A percentile compares a stretch with the other conserved stretches of the same genome.
Evolutionary conservation across 441 rosid species (phyloP).

Genomic region (Biscutella laevigata): DNA sequence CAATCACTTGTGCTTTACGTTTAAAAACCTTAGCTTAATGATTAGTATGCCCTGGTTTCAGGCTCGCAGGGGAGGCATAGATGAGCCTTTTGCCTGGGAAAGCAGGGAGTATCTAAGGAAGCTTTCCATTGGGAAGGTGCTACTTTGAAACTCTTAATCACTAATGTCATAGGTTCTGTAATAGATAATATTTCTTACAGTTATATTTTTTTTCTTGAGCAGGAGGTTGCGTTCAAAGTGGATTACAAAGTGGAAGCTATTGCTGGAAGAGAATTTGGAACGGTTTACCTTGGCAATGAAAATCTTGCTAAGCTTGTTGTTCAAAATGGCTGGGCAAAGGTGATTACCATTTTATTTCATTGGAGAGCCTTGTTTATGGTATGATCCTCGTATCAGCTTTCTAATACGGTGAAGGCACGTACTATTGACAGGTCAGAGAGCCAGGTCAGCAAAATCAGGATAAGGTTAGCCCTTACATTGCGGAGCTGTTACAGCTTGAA

Average conservation of each 20-base stretch:
- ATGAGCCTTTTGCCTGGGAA: conserved; percentile 98
- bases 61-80: conserved; percentile 86
- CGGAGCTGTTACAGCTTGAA: conserved; percentile 54
- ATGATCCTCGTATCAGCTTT: conserved; percentile 7
- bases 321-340: conserved; percentile 28
- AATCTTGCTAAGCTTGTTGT: conserved; percentile 22
- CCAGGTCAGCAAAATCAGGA: conserved; percentile 74
- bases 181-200: background rate
- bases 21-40: background rate
- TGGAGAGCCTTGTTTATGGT: conserved; percentile 4
- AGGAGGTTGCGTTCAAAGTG: conserved; percentile 85
- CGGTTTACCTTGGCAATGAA: conserved; percentile 28
- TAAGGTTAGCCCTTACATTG: conserved; percentile 79
- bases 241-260: conserved; percentile 67
- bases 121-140: conserved; percentile 92
- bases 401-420: conserved; percentile 4
- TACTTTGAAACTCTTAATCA: background rate
- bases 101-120: conserved; percentile 87
- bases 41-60: conserved; percentile 22
- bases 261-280: conserved; percentile 33
- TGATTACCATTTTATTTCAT: background rate
- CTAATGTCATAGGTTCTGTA: background rate
- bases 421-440: conserved; percentile 60
- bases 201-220: conserved; percentile 1
- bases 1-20: background rate